Conservation (phyloP, 768 basidiomycete species). For the Agrocybe chaxingu region DNA sequence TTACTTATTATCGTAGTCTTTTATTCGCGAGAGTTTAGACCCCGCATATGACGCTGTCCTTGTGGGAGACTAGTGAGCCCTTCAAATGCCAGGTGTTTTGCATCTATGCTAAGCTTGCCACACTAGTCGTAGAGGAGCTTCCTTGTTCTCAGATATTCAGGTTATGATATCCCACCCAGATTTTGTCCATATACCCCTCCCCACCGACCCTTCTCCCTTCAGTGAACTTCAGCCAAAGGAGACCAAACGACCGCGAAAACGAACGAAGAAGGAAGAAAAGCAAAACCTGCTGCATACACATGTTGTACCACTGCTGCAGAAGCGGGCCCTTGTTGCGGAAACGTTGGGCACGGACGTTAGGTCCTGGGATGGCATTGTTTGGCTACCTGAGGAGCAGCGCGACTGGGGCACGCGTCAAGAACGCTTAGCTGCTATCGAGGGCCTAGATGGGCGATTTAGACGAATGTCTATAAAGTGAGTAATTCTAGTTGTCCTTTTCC, state of each 20-base stretch:
- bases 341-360: slow-evolving; percentile 25
- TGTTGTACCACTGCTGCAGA: slow-evolving; percentile 39
- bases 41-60: slow-evolving; percentile 46
- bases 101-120: not conserved
- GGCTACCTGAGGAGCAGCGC: slow-evolving; percentile 35
- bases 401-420: slow-evolving; percentile 17
- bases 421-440: slow-evolving; percentile 24
- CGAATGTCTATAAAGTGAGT: slow-evolving; percentile 36
- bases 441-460: slow-evolving; percentile 34
- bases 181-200: slow-evolving; percentile 39
- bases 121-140: slow-evolving; percentile 45
- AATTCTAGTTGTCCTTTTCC: not conserved
- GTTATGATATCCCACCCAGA: slow-evolving; percentile 45
- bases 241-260: slow-evolving; percentile 3
- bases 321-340: slow-evolving; percentile 43
- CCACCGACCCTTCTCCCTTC: slow-evolving; percentile 21
- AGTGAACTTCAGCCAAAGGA: slow-evolving; percentile 4
- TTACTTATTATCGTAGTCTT: slow-evolving; percentile 32
- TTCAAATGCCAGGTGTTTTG: not conserved
- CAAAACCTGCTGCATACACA: slow-evolving; percentile 24
- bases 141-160: slow-evolving; percentile 32
- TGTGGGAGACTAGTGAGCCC: slow-evolving; percentile 57
- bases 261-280: slow-evolving; percentile 10
- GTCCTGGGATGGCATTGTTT: slow-evolving; percentile 52
- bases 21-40: slow-evolving; percentile 43